These are phyloP conservation scores for Neurospora cerealis DNA, from an alignment of 495 filamentous ascomycete genomes.

Conservation along the genomic window DNA sequence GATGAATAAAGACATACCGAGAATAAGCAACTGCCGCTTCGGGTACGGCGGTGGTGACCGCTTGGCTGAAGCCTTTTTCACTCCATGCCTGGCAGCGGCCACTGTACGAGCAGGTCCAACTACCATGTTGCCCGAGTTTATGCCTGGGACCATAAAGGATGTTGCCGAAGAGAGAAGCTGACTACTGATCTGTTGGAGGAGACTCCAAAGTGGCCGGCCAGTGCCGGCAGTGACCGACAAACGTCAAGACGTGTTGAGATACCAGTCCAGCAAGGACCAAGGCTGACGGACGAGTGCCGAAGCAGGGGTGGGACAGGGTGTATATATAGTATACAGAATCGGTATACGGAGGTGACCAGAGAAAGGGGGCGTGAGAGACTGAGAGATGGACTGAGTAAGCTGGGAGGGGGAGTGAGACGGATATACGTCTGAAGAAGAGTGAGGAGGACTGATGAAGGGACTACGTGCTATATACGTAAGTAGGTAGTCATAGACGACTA, in stretches of 20 bases:
- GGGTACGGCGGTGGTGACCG: constrained; percentile 34
- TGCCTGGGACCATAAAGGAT: not conserved
- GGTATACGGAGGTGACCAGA: not conserved
- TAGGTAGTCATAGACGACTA: not conserved
- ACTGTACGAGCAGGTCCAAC: constrained; percentile 2
- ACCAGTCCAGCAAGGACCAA: not conserved
- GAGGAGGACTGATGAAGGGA: not conserved
- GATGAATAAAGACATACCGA: constrained; percentile 43
- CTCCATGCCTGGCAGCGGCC: not conserved
- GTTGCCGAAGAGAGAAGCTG: not conserved
- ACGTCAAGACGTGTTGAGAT: not conserved
- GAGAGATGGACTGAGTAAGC: constrained; percentile 6
- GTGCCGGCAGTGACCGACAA: not conserved
- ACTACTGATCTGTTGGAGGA: not conserved
- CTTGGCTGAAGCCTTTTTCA: not conserved
- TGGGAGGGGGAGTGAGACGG: not conserved
- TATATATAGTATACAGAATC: constrained; percentile 1
- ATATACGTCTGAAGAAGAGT: not conserved
- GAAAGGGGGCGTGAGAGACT: not conserved
- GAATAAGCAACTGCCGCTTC: constrained; percentile 55
- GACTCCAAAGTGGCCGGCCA: not conserved
- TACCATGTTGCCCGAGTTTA: constrained; percentile 11
- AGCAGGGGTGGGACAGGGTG: constrained; percentile 2
- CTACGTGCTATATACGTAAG: not conserved
- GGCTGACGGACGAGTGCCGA: not conserved